phyloP scores from a whole-genome alignment of 2,329 filamentous ascomycete genomes.

The Botryotinia convoluta region DNA sequence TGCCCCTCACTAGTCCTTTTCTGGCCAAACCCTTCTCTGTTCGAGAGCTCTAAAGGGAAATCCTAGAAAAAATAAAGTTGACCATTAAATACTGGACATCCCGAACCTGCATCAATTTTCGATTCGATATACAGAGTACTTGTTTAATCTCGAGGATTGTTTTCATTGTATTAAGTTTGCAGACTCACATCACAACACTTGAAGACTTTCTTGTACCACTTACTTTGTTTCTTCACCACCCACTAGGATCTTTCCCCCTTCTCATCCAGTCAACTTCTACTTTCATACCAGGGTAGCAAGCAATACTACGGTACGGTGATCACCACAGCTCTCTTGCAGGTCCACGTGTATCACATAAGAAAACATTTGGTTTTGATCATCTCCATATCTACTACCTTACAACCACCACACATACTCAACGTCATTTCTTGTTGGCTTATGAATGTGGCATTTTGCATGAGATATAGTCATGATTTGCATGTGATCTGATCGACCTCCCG shows the following conservation, averaged over 20 bases:
- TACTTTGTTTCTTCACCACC: neutral
- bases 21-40: conserved; percentile 6
- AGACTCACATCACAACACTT: neutral
- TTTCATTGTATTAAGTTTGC: neutral
- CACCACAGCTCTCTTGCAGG: conserved; percentile 11
- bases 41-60: neutral
- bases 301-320: neutral
- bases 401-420: neutral
- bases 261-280: neutral
- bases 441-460: conserved; percentile 12
- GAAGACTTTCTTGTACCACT: neutral
- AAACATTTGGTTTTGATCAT: neutral
- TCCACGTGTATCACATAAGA: conserved; percentile 17
- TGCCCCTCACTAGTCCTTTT: conserved; percentile 26
- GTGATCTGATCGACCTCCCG: conserved; percentile 25
- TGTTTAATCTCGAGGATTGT: neutral
- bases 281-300: neutral
- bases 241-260: neutral
- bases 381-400: conserved; percentile 8
- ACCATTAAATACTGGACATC: neutral
- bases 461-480: conserved; percentile 27
- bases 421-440: conserved; percentile 9
- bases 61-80: neutral
- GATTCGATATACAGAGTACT: neutral
- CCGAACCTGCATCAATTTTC: neutral